Evolutionary conservation across 768 basidiomycete genomes (phyloP).

Genomic region (Mycena indigotica): DNA sequence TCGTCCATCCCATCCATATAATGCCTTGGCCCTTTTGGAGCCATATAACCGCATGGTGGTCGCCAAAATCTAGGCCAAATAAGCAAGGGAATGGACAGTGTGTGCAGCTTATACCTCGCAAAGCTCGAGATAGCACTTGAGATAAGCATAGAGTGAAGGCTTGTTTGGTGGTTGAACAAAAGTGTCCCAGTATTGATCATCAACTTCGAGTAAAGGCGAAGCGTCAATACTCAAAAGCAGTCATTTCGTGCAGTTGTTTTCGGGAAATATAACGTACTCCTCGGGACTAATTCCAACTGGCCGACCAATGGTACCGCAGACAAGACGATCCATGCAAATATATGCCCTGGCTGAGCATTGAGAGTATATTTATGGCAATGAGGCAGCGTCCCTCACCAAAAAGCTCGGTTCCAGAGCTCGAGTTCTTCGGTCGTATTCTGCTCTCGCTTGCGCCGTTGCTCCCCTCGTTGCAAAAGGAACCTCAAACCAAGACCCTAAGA

Average conservation of each 20-base stretch:
- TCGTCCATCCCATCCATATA: neutral
- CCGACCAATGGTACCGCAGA: neutral
- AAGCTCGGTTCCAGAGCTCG: neutral
- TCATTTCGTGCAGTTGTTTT: too few relatives aligned
- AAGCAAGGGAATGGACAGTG: neutral
- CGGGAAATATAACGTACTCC: too few relatives aligned
- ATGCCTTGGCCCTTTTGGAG: neutral
- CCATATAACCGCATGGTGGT: neutral
- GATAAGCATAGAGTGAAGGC: neutral
- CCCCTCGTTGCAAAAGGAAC: neutral
- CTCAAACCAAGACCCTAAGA: neutral
- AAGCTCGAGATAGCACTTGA: neutral
- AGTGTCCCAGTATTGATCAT: constrained; percentile 3
- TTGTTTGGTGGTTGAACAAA: constrained; percentile 5
- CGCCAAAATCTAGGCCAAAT: neutral
- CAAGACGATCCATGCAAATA: neutral
- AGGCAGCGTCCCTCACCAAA: neutral
- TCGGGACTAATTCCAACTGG: too few relatives aligned
- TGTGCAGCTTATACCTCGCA: constrained; percentile 1
- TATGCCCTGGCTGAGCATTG: neutral
- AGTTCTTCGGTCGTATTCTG: neutral
- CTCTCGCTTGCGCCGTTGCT: neutral
- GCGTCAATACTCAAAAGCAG: neutral
- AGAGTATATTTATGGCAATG: too few relatives aligned
- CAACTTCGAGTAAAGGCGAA: neutral